Conservation (phyloP, 2,329 filamentous ascomycete genomes). For the Alternaria ethzedia region DNA sequence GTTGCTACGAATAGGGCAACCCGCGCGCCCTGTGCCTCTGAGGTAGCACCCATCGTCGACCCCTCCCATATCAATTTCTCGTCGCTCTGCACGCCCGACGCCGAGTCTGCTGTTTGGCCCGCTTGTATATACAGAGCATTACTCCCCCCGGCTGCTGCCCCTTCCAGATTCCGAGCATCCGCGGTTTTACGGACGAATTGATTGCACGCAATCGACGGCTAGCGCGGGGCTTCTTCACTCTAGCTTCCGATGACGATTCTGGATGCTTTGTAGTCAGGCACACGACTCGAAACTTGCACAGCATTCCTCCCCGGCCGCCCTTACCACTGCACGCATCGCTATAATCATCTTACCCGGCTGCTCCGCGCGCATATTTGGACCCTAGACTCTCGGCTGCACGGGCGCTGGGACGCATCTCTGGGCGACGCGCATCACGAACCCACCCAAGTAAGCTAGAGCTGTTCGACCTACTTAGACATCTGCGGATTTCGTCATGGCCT, state of each 20-base stretch:
- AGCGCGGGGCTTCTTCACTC: conserved; percentile 18
- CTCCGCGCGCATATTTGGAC: conserved; percentile 15
- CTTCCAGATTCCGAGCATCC: conserved; percentile 8
- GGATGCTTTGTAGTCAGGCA: conserved; percentile 16
- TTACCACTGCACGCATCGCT: conserved; percentile 7
- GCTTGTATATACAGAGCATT: neutral
- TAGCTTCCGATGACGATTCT: conserved; percentile 28
- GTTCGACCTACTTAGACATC: conserved; percentile 23
- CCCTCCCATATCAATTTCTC: conserved; percentile 16
- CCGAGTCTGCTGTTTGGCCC: neutral
- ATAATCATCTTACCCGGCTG: conserved; percentile 5
- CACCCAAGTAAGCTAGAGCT: conserved; percentile 27
- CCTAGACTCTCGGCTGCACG: conserved; percentile 6
- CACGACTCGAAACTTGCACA: conserved; percentile 12
- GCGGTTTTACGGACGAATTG: conserved; percentile 11
- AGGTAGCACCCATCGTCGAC: conserved; percentile 8
- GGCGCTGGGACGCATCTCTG: conserved; percentile 13
- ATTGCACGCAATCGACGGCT: conserved; percentile 4
- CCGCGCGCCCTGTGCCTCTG: conserved; percentile 10
- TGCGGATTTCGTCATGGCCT: conserved; percentile 29
- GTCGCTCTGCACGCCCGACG: conserved; percentile 8
- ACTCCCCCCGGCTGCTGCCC: neutral
- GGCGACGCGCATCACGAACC: conserved; percentile 16
- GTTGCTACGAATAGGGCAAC: conserved; percentile 12
- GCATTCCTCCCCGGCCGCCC: neutral